phyloP scores from a whole-genome alignment of 345 rosid species.

The Arabis alpina region DNA sequence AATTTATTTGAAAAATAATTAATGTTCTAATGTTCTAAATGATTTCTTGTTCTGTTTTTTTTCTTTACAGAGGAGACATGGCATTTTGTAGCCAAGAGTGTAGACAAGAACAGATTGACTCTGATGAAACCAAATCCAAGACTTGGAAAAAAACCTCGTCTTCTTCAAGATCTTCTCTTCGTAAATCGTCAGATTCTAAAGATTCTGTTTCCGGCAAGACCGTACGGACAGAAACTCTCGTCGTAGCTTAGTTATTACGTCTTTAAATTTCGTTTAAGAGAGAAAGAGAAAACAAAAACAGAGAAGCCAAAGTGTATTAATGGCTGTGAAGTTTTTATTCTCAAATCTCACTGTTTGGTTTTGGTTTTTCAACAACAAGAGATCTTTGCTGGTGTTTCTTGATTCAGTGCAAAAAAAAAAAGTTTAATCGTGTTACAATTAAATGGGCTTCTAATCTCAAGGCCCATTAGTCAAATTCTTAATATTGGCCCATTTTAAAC shows the following conservation, averaged over 20 bases:
- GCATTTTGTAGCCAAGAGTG: slow-evolving; percentile 74
- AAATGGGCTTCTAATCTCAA: no score
- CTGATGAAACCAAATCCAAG: slow-evolving; percentile 59
- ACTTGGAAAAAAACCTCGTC: slow-evolving; percentile 50
- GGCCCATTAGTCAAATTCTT: background rate
- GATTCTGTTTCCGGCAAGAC: slow-evolving; percentile 42
- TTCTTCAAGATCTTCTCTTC: slow-evolving; percentile 51
- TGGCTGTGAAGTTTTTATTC: slow-evolving; percentile 25
- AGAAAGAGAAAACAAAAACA: slow-evolving; percentile 6
- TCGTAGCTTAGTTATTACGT: slow-evolving; percentile 42
- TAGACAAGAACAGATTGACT: slow-evolving; percentile 80
- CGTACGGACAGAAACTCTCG: slow-evolving; percentile 59
- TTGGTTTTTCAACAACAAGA: background rate
- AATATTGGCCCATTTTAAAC: background rate
- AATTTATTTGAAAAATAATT: no score
- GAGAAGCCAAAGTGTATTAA: slow-evolving; percentile 23
- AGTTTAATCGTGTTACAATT: no score
- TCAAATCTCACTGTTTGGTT: background rate
- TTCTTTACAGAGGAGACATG: slow-evolving; percentile 33
- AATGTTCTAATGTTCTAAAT: no score
- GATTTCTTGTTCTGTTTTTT: background rate
- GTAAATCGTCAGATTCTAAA: slow-evolving; percentile 47
- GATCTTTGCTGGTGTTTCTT: background rate
- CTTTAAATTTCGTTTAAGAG: no score
- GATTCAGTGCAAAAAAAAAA: no score